Evolutionary conservation across 768 basidiomycete species (phyloP), one percentile per base, ranked within the genome.

Genomic region (Lactarius pseudohatsudake): DNA sequence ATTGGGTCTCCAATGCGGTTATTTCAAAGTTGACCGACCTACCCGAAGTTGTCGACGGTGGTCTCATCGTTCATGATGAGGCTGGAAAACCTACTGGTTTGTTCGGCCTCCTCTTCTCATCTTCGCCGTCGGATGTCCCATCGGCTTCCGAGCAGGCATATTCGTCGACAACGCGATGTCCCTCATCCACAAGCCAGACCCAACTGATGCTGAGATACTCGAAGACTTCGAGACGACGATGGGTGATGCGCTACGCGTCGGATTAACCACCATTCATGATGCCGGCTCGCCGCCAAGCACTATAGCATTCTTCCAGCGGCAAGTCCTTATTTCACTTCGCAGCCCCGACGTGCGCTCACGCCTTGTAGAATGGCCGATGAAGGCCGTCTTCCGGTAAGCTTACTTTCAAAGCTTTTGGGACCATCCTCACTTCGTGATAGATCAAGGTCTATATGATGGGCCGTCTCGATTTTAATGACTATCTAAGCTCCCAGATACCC

Each of bases 131-230:
- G 9, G 47, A 38, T 26, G 30, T 7, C 32, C 63, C 30, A 50
- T 16, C 36, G 18, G 28, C 18, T 34, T 57, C 26, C 6, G 41
- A 36, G 10, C 56, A 80, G 92, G 92, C 7, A 78, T 94, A 22
- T 89, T 95, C 67, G 79, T 96, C 36, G 96, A 98, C 76, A 92
- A 92, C 38, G 96, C 96, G 0, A 93, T 94, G 86, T 72, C 75
- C 16, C 82, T 96, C 40, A 82, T 97, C 20, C 86, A 84, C 2
- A 77, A 79, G 13, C 95, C 94, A 0, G 72, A 81, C 1, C 87
- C 86, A 81, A 83, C 84, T 0, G 80, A 86, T 32, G 66, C 66
- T 1, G 80, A 86, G 60, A 82, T 87, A 71, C 78, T 82, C 68
- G 76, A 81, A n/a, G 91, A 84, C 73, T 88, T 91, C 64, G 77